Conservation (phyloP, 2,329 filamentous ascomycete species). For the Periconia digitata region DNA sequence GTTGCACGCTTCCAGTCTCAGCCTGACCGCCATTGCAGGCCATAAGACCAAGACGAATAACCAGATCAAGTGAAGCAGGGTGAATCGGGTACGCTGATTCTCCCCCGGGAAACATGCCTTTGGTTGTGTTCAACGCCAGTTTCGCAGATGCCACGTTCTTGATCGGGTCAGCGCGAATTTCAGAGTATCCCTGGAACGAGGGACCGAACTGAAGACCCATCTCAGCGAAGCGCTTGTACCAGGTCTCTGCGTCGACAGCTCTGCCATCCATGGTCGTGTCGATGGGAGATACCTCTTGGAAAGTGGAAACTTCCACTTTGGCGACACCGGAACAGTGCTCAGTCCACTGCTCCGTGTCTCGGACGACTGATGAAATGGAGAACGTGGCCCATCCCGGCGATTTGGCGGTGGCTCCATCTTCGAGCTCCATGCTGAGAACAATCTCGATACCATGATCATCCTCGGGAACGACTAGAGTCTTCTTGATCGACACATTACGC, state of each 20-base stretch:
- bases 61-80: constrained; percentile 35
- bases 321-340: constrained; percentile 24
- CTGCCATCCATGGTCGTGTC: background rate
- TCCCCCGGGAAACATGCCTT: constrained; percentile 4
- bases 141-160: constrained; percentile 10
- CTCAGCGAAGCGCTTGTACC: background rate
- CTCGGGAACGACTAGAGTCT: background rate
- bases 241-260: background rate
- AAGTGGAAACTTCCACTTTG: constrained; percentile 9
- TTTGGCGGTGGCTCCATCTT: constrained; percentile 9
- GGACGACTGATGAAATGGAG: constrained; percentile 15
- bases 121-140: constrained; percentile 9
- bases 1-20: constrained; percentile 9
- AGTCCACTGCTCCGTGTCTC: constrained; percentile 20
- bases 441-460: background rate
- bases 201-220: background rate
- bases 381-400: constrained; percentile 20
- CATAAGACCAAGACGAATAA: constrained; percentile 28
- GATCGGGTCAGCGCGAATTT: background rate
- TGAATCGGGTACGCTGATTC: constrained; percentile 38
- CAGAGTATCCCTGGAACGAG: background rate
- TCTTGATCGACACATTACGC: constrained; percentile 24
- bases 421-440: background rate
- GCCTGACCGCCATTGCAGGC: constrained; percentile 16
- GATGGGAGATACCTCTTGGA: background rate